A percentile compares a stretch with the other conserved stretches of the same genome.
Conservation (phyloP, 108 stramenopile genomes). For the Cyclostephanos tholiformis region DNA sequence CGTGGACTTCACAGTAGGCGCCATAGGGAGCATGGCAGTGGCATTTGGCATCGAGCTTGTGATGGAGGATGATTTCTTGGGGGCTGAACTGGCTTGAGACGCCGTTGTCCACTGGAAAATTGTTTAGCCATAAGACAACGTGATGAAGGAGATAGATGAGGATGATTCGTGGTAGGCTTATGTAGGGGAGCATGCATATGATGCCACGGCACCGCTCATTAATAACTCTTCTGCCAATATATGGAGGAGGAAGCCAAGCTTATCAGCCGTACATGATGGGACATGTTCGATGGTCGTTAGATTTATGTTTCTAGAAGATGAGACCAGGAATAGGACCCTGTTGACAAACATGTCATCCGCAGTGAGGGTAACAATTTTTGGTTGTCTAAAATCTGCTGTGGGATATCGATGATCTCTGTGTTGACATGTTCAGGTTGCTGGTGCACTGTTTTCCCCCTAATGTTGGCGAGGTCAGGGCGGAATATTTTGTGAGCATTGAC, state of each 20-base stretch:
- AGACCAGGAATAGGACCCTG: too few relatives aligned
- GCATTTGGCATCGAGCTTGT: neutral
- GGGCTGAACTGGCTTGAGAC: conserved; percentile 50
- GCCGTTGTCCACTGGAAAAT: conserved; percentile 40
- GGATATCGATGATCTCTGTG: conserved; percentile 16
- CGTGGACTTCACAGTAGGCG: conserved; percentile 14
- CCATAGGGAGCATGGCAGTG: neutral
- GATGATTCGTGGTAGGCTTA: conserved; percentile 24
- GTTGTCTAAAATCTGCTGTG: conserved; percentile 25
- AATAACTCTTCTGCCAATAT: too few relatives aligned
- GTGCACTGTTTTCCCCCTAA: conserved; percentile 30
- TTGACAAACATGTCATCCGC: conserved; percentile 49
- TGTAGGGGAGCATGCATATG: conserved; percentile 40
- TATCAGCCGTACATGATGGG: neutral
- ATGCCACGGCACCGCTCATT: conserved; percentile 48
- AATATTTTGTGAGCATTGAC: conserved; percentile 41
- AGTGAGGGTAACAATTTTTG: conserved; percentile 31
- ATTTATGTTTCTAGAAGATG: neutral
- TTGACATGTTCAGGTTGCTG: neutral
- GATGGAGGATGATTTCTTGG: neutral
- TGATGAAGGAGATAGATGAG: conserved; percentile 17
- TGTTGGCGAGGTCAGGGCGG: too few relatives aligned
- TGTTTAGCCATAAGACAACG: conserved; percentile 31
- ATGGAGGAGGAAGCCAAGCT: conserved; percentile 12
- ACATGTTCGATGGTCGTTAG: neutral